Percentiles rank a stretch among this genome's conserved stretches.
These are phyloP conservation scores for Phaeolepiota aurea DNA, from an alignment of 768 basidiomycete species.

Conservation along the genomic window DNA sequence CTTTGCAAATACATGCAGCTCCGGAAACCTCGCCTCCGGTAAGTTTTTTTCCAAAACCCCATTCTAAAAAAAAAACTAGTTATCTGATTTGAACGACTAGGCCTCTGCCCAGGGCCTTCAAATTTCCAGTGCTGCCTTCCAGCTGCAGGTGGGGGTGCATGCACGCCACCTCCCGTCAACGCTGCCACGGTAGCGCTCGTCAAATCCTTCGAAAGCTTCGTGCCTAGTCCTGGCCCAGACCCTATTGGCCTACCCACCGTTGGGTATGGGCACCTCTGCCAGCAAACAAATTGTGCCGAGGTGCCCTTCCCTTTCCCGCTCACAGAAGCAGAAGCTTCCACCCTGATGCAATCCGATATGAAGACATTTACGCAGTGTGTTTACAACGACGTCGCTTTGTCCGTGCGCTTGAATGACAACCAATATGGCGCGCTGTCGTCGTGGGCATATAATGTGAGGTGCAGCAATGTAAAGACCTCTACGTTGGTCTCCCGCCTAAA, in stretches of 20 bases:
- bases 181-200: constrained; percentile 19
- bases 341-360: constrained; percentile 19
- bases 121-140: constrained; percentile 18
- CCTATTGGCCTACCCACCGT: constrained; percentile 27
- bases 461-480: constrained; percentile 16
- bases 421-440: constrained; percentile 23
- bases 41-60: too few relatives aligned
- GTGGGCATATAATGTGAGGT: constrained; percentile 22
- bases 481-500: constrained; percentile 20
- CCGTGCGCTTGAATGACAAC: constrained; percentile 20
- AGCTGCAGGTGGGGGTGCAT: not conserved
- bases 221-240: constrained; percentile 22
- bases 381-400: constrained; percentile 12
- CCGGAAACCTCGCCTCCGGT: constrained; percentile 15
- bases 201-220: constrained; percentile 26
- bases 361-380: constrained; percentile 15
- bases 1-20: constrained; percentile 13
- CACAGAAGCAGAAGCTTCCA: constrained; percentile 17
- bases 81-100: too few relatives aligned
- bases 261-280: constrained; percentile 26
- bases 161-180: constrained; percentile 16
- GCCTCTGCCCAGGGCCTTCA: constrained; percentile 18
- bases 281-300: constrained; percentile 19
- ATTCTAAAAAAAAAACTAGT: too few relatives aligned
- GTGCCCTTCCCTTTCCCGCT: constrained; percentile 25